Evolutionary conservation across 768 basidiomycete species (phyloP).

Genomic region (Dentipellis sp.): DNA sequence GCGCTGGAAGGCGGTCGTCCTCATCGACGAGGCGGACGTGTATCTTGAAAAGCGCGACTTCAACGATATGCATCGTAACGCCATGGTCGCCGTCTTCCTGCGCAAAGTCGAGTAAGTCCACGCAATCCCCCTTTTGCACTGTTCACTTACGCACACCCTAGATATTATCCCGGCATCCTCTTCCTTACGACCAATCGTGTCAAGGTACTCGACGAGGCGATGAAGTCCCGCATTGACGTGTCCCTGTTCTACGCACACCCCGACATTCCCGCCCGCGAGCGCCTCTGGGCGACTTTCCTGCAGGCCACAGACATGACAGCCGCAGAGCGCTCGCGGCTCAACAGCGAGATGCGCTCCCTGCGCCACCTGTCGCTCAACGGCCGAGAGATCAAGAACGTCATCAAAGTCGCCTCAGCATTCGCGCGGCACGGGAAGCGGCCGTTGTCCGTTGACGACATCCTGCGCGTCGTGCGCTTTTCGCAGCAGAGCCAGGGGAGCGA

Average conservation of each 20-base stretch:
- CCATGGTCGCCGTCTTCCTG: constrained; percentile 16
- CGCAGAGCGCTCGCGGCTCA: background rate
- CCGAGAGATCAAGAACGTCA: constrained; percentile 17
- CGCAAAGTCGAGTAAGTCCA: constrained; percentile 11
- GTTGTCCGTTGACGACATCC: background rate
- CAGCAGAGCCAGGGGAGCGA: background rate
- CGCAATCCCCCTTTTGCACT: too few species aligned
- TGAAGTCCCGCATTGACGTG: constrained; percentile 20
- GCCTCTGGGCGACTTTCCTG: constrained; percentile 17
- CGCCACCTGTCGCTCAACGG: constrained; percentile 13
- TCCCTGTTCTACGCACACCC: constrained; percentile 12
- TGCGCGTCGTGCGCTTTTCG: background rate
- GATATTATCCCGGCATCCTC: constrained; percentile 25
- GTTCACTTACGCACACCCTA: too few species aligned
- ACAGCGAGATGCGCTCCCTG: constrained; percentile 6
- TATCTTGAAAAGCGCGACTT: constrained; percentile 16
- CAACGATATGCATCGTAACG: constrained; percentile 14
- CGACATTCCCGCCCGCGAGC: constrained; percentile 5
- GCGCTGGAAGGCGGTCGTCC: constrained; percentile 16
- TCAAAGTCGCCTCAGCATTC: constrained; percentile 15
- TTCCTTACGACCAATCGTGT: constrained; percentile 27
- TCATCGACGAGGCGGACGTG: constrained; percentile 20
- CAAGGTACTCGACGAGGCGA: constrained; percentile 22
- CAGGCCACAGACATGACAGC: constrained; percentile 4
- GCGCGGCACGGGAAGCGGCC: constrained; percentile 3